Evolutionary conservation across 192 early-diverging fungal genomes (phyloP), one percentile per base, ranked within the genome.

Genomic region (Piromyces sp.): DNA sequence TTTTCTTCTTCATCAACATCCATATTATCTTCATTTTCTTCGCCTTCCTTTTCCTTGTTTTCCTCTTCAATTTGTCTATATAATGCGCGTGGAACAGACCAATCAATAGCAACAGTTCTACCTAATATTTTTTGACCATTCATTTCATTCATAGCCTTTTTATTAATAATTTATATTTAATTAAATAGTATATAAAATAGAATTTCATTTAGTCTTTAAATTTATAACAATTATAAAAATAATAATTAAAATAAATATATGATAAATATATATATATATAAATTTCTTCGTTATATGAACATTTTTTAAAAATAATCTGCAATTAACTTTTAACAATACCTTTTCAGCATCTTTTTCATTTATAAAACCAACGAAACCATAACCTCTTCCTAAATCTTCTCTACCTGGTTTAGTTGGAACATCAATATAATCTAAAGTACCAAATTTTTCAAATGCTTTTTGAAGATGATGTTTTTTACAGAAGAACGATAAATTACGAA

Each of bases 351-450:
- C 93, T 30, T 87, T 87, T 36, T 90, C 82, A n/a, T 87, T 91
- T 81, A 87, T 89, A 86, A 94, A 94, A 83, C 96, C 94, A 37
- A 98, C 91, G 87, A 97, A 97, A 22, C 91, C 96, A 90, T 97
- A 96, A 6, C 96, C 96, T 36, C 90, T 87, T 28, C 94, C 84
- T 31, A 93, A 94, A 30, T 95, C 94, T 40, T 92, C 91, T 5
- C 51, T 68, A 7, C 87, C 89, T 33, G 85, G 91, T 81, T 93
- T 94, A 83, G 90, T 89, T 4, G 96, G 95, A 79, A 97, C 84
- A 36, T 89, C 89, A 38, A 94, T 87, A 26, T 93, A 89, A 29
- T 89, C 87, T 13, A 97, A 90, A 14, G 86, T 92, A 28, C 95
- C 95, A 82, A 88, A 87, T 12, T 89, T 85, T 30, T 86, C 86